Base-by-base conservation (phyloP, 352 stramenopile genomes). In the Phytophthora megakarya region DNA sequence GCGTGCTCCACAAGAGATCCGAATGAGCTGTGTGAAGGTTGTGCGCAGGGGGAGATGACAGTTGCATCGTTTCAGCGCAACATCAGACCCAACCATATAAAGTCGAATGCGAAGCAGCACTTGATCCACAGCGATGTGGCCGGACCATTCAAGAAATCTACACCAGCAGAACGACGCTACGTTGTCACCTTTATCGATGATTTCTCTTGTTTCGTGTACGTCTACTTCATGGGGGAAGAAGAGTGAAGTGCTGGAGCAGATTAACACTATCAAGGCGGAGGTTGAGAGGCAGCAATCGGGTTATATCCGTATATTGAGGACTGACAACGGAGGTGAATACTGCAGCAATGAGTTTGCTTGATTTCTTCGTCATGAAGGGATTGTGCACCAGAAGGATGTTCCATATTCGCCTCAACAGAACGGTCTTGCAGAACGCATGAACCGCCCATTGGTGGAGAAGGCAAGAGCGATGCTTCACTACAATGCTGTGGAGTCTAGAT, bases 141-240 rank as follows among this genome's bases (percentile, higher is more conserved):
- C 5, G 42, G 42, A 3, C 42, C 42, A 12, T 19, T 48, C 12
- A 28, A 48, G 42, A 48, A 19, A n/a, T n/a, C n/a, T n/a, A n/a
- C n/a, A n/a, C n/a, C n/a, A n/a, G n/a, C n/a, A n/a, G n/a, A n/a
- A n/a, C n/a, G n/a, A n/a, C n/a, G n/a, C n/a, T n/a, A n/a, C n/a
- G n/a, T n/a, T n/a, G n/a, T n/a, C n/a, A n/a, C n/a, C n/a, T n/a
- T n/a, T n/a, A n/a, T n/a, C n/a, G n/a, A n/a, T n/a, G n/a, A n/a
- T 7, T 50, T 35, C 25, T 50, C 43, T 33, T 15, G 43, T 18
- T 50, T 37, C 25, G 22, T 32, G 23, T 30, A 33, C 21, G 42
- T 48, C 19, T 48, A 48, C 10, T 35, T 48, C 42, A 50, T 50
- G 23, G 12, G 23, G 9, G n/a, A 50, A 50, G 22, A 50, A 37